phyloP scores from a whole-genome alignment of 805 yeast species.

The Lipomyces spencermartinsiae region DNA sequence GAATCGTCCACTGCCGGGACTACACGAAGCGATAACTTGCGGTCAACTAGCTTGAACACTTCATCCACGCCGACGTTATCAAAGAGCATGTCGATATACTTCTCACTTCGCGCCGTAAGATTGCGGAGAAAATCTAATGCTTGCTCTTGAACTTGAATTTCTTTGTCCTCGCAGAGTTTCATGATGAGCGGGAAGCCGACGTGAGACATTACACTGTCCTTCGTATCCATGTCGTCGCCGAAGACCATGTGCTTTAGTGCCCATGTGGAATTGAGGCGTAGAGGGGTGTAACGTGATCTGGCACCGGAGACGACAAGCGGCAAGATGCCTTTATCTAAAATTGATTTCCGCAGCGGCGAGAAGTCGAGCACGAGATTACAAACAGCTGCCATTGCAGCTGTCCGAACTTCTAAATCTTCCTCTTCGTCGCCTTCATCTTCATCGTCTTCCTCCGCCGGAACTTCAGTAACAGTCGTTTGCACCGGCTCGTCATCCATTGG shows the following conservation, averaged over 20 bases:
- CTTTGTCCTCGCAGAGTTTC: conserved; percentile 53
- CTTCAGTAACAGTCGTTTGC: background rate
- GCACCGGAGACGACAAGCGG: conserved; percentile 45
- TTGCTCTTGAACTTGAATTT: conserved; percentile 56
- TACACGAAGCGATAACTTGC: conserved; percentile 43
- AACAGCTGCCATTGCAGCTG: conserved; percentile 51
- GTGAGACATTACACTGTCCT: conserved; percentile 49
- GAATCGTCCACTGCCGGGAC: conserved; percentile 10
- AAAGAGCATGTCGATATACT: conserved; percentile 49
- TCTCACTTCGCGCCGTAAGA: conserved; percentile 51
- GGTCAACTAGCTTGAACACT: conserved; percentile 48
- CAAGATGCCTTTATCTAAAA: conserved; percentile 46
- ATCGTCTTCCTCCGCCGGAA: conserved; percentile 15
- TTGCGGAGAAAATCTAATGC: conserved; percentile 61
- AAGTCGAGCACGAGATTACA: conserved; percentile 53
- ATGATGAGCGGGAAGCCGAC: conserved; percentile 53
- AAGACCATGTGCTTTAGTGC: conserved; percentile 51
- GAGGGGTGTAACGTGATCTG: conserved; percentile 43
- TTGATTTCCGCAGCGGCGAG: conserved; percentile 47
- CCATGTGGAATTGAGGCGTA: conserved; percentile 52
- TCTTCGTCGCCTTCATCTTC: conserved; percentile 41
- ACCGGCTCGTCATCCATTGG: conserved; percentile 8
- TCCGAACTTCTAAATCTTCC: conserved; percentile 47
- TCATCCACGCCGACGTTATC: conserved; percentile 44
- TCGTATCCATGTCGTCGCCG: conserved; percentile 46